Evolutionary conservation across 139 green algal species (phyloP), one percentile per base, ranked within the genome.

Genomic region (Chlamydomonas urium): DNA sequence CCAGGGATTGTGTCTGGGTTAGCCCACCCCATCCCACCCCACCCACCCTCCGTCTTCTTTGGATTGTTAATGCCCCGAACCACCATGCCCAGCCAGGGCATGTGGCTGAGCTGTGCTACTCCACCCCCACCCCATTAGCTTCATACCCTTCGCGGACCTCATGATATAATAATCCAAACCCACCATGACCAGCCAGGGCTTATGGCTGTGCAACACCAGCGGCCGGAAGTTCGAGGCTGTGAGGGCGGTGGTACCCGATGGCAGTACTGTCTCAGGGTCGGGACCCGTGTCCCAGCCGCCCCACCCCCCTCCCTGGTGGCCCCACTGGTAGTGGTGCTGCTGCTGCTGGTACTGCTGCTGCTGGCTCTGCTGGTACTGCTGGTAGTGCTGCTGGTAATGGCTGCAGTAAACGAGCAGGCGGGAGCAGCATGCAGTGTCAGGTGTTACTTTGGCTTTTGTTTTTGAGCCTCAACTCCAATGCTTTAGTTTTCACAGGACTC

Each of bases 111-210:
- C 42, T 50, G 42, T 8, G 42, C 8, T 8, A 24, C 42, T 50
- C 14, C 42, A 50, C 8, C 8, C 42, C 10, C 8, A 50, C 14
- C 42, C 42, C 10, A 14, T 24, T 50, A 50, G 14, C 42, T 50
- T 24, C 10, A 50, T 24, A 50, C 8, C 42, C 14, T 8, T 24
- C 42, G 10, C 10, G 14, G 42, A 50, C 42, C 14, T 14, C 42
- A 50, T 24, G 10, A 8, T 24, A 8, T 14, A 8, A 14, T 14
- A 8, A 24, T 14, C 42, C 42, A 50, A 14, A 24, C 42, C 42
- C 53, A 63, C 53, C 53, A 63, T 8, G 10, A 63, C 29, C 10
- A 63, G 26, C 53, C 53, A 63, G 26, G 53, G 53, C 53, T 63
- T 31, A 26, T 63, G 24, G 26, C 19, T 63, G 24, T 14, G 10